Conservation (phyloP, 164 flowering plant species). For the Nymphaea colorata region DNA sequence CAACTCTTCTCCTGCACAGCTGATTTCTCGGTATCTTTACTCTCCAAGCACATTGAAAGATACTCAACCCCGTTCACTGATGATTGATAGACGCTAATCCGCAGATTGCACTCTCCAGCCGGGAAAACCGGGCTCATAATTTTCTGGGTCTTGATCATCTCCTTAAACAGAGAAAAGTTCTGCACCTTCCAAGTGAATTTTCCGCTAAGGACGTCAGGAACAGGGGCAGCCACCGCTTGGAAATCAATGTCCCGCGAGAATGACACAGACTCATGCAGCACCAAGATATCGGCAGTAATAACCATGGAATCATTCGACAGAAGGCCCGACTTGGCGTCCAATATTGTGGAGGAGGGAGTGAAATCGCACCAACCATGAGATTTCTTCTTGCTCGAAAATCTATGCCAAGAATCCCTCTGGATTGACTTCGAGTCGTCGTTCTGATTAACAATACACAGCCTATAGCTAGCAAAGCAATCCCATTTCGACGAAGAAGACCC, state of each 20-base stretch:
- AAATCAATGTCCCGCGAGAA: conserved; percentile 49
- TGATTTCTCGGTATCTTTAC: conserved; percentile 81
- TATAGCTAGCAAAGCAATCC: conserved; percentile 89
- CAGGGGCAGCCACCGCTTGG: conserved; percentile 17
- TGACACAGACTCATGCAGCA: conserved; percentile 60
- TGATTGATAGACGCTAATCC: conserved; percentile 94
- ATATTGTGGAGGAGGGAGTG: conserved; percentile 47
- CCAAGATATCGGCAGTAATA: conserved; percentile 73
- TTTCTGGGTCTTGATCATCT: conserved; percentile 95
- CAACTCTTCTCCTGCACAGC: conserved; percentile 58
- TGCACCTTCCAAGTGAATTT: conserved; percentile 95
- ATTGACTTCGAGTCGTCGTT: conserved; percentile 56
- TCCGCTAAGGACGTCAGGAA: conserved; percentile 67
- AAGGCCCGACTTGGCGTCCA: conserved; percentile 59
- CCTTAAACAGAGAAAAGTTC: conserved; percentile 80
- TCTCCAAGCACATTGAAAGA: conserved; percentile 93
- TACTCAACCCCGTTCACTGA: conserved; percentile 71
- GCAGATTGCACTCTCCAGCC: conserved; percentile 81
- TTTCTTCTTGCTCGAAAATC: conserved; percentile 84
- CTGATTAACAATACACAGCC: conserved; percentile 55
- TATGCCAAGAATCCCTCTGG: conserved; percentile 84
- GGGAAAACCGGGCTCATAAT: conserved; percentile 96
- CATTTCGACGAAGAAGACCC: conserved; percentile 47
- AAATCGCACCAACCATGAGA: conserved; percentile 99
- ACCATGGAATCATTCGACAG: conserved; percentile 43